These are phyloP conservation scores for Mycena rosella DNA, from an alignment of 768 basidiomycete genomes.

Conservation along the genomic window DNA sequence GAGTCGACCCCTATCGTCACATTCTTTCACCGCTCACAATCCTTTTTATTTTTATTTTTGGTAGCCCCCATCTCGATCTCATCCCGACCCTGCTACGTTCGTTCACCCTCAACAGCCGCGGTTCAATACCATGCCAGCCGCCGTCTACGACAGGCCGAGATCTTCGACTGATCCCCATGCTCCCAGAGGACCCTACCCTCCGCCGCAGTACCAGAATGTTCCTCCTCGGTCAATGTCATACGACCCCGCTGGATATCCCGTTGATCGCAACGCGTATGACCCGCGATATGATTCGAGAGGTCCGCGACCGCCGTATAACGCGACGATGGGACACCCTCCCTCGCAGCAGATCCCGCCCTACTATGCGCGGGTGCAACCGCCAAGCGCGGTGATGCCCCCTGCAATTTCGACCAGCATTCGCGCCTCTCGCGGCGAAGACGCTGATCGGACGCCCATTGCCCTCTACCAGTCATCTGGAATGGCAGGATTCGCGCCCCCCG, in stretches of 20 bases:
- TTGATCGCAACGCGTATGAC: constrained; percentile 23
- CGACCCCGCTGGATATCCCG: constrained; percentile 15
- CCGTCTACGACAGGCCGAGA: constrained; percentile 25
- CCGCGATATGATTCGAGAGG: constrained; percentile 25
- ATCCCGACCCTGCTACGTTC: constrained; percentile 30
- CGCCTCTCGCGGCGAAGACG: constrained; percentile 44
- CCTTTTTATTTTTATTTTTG: neutral
- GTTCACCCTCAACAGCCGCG: constrained; percentile 25
- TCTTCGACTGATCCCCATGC: constrained; percentile 13
- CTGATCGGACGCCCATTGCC: constrained; percentile 52
- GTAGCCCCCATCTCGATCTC: constrained; percentile 32
- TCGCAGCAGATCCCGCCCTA: constrained; percentile 12
- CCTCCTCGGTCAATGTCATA: constrained; percentile 34
- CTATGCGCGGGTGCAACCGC: constrained; percentile 23
- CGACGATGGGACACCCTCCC: constrained; percentile 23
- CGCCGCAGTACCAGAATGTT: constrained; percentile 11
- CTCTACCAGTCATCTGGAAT: constrained; percentile 39
- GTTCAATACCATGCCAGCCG: constrained; percentile 16
- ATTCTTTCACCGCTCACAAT: neutral
- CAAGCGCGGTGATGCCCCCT: constrained; percentile 16
- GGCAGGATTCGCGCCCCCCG: constrained; percentile 30
- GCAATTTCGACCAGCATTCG: constrained; percentile 25
- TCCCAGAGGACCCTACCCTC: constrained; percentile 14
- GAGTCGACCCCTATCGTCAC: neutral
- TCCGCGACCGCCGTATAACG: constrained; percentile 9